Conservation (phyloP, 1,139 yeast genomes). For the Saccharomyces hybrid region DNA sequence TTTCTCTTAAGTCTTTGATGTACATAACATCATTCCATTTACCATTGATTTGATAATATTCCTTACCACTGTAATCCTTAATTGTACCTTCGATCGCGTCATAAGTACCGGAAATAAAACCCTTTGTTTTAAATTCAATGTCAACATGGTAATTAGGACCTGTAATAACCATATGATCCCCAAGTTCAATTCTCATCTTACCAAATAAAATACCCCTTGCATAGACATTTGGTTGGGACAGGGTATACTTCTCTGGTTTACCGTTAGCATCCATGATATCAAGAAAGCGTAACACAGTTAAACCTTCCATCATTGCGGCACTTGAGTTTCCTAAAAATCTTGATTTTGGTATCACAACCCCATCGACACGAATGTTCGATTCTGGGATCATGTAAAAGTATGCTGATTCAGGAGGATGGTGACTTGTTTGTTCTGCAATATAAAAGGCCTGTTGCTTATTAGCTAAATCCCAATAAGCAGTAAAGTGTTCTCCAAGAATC, state of each 20-base stretch:
- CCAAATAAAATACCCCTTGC: conserved; percentile 94
- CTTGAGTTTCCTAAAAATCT: conserved; percentile 89
- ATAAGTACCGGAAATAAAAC: conserved; percentile 86
- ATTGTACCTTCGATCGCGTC: conserved; percentile 79
- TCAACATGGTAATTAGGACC: conserved; percentile 64
- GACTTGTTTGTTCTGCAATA: conserved; percentile 92
- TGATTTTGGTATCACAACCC: conserved; percentile 78
- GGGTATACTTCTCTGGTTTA: conserved; percentile 56
- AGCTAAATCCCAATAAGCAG: conserved; percentile 86
- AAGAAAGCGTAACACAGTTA: conserved; percentile 62
- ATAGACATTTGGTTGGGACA: conserved; percentile 91
- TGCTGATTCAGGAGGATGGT: conserved; percentile 96
- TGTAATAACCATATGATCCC: conserved; percentile 76
- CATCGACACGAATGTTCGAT: conserved; percentile 76
- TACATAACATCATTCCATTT: conserved; percentile 90
- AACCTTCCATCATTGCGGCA: conserved; percentile 95
- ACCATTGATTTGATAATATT: conserved; percentile 63
- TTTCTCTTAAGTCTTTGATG: conserved; percentile 45
- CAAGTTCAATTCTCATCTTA: conserved; percentile 78
- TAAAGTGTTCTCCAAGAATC: conserved; percentile 80
- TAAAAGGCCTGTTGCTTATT: conserved; percentile 68
- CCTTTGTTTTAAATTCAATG: conserved; percentile 90
- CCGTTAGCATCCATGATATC: conserved; percentile 44
- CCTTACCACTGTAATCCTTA: conserved; percentile 47
- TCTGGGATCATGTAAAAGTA: conserved; percentile 85